These are phyloP conservation scores for Teunomyces barrocoloradensis DNA, from an alignment of 805 yeast species.

Conservation along the genomic window DNA sequence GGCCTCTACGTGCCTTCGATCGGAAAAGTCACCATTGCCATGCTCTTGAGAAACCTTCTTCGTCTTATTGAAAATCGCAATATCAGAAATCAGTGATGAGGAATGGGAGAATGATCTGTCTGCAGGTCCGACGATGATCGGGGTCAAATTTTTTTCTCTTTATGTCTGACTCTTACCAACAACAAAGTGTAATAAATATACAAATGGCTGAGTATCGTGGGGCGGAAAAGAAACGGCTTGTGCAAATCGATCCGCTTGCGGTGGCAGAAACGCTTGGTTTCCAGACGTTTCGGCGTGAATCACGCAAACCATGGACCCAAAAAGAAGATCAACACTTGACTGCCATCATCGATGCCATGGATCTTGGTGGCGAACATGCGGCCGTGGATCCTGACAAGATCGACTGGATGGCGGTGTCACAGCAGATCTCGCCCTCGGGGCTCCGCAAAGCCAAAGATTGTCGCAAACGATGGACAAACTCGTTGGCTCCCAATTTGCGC, in stretches of 20 bases:
- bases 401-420: slow-evolving; percentile 62
- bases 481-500: slow-evolving; percentile 75
- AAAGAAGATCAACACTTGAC: slow-evolving; percentile 65
- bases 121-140: slow-evolving; percentile 1
- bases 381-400: slow-evolving; percentile 39
- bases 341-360: slow-evolving; percentile 37
- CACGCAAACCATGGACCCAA: slow-evolving; percentile 70
- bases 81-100: slow-evolving; percentile 13
- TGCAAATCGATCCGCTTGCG: slow-evolving; percentile 48
- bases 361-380: slow-evolving; percentile 19
- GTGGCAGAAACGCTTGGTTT: slow-evolving; percentile 73
- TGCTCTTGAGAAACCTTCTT: slow-evolving; percentile 85
- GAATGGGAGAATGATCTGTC: background rate
- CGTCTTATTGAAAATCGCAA: slow-evolving; percentile 71
- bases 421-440: slow-evolving; percentile 37
- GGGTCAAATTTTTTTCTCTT: background rate
- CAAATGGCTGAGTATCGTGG: slow-evolving; percentile 1
- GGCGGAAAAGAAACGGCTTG: slow-evolving; percentile 11
- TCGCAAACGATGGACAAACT: slow-evolving; percentile 82
- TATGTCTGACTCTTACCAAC: background rate
- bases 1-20: slow-evolving; percentile 92
- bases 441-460: slow-evolving; percentile 75
- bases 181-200: background rate
- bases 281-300: slow-evolving; percentile 63
- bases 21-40: slow-evolving; percentile 94